Conservation (phyloP, 2,329 filamentous ascomycete species). For the Aspergillus amoenus region DNA sequence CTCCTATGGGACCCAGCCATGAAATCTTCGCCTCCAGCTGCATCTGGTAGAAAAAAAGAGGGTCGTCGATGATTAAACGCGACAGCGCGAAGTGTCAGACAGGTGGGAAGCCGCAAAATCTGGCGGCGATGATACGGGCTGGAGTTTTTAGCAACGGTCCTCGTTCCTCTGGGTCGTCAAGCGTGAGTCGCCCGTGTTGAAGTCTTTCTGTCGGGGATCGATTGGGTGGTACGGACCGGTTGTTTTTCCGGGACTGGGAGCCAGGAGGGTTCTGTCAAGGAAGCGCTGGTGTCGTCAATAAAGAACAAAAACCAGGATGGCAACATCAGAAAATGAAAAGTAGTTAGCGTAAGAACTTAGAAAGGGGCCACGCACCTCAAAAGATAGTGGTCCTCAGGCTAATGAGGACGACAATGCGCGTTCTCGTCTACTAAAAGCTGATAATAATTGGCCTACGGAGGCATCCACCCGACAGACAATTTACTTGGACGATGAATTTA, state of each 20-base stretch:
- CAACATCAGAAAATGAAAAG: not conserved
- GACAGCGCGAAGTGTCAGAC: constrained; percentile 11
- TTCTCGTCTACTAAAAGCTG: constrained; percentile 3
- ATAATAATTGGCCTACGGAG: not conserved
- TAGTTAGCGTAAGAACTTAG: not conserved
- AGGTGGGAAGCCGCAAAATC: constrained; percentile 15
- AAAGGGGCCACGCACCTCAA: constrained; percentile 18
- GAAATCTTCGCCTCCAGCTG: constrained; percentile 38
- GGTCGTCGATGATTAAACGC: not conserved
- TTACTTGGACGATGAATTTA: not conserved
- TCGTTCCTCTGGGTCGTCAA: constrained; percentile 17
- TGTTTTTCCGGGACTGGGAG: constrained; percentile 32
- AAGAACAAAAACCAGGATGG: constrained; percentile 7
- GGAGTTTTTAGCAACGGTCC: constrained; percentile 21
- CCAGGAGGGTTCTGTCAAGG: not conserved
- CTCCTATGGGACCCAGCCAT: constrained; percentile 52
- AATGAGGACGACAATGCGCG: not conserved
- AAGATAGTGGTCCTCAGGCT: not conserved
- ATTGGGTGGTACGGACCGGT: constrained; percentile 28
- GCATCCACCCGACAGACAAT: constrained; percentile 4
- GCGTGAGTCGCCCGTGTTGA: constrained; percentile 30
- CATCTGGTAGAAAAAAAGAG: constrained; percentile 36
- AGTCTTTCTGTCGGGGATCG: constrained; percentile 24
- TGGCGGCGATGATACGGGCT: constrained; percentile 12
- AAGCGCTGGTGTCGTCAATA: constrained; percentile 16